These are phyloP conservation scores for Friedmanniomyces endolithicus DNA, from an alignment of 495 filamentous ascomycete genomes.

Conservation along the genomic window DNA sequence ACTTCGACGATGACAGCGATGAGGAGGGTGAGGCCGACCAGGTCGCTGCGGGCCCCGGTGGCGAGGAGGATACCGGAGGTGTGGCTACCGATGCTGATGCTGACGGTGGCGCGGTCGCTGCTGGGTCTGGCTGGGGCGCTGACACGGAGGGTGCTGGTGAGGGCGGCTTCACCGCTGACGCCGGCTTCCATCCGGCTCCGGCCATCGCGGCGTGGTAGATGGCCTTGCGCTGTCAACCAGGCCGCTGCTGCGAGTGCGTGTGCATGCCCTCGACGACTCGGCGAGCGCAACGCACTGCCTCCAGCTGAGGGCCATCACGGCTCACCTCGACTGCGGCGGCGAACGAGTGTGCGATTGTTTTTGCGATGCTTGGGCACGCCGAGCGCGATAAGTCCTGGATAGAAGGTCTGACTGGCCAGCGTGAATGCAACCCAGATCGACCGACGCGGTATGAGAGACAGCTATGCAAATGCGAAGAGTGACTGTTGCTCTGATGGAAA, in stretches of 20 bases:
- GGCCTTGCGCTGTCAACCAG: background rate
- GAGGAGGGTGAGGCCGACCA: slow-evolving; percentile 11
- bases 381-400: background rate
- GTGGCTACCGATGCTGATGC: background rate
- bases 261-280: too few relatives aligned
- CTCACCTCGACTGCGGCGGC: background rate
- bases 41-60: slow-evolving; percentile 2
- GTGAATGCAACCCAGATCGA: background rate
- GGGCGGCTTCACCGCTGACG: background rate
- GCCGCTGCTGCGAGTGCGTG: background rate
- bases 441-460: background rate
- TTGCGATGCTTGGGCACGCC: background rate
- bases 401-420: background rate
- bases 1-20: slow-evolving; percentile 20
- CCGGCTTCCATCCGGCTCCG: background rate
- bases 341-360: background rate
- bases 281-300: background rate
- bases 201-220: background rate
- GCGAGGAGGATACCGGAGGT: background rate
- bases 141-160: background rate
- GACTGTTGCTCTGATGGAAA: background rate
- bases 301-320: background rate
- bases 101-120: background rate
- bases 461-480: background rate
- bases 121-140: background rate